phyloP scores from a whole-genome alignment of 257 asterid species.

The Plectranthus barbatus region DNA sequence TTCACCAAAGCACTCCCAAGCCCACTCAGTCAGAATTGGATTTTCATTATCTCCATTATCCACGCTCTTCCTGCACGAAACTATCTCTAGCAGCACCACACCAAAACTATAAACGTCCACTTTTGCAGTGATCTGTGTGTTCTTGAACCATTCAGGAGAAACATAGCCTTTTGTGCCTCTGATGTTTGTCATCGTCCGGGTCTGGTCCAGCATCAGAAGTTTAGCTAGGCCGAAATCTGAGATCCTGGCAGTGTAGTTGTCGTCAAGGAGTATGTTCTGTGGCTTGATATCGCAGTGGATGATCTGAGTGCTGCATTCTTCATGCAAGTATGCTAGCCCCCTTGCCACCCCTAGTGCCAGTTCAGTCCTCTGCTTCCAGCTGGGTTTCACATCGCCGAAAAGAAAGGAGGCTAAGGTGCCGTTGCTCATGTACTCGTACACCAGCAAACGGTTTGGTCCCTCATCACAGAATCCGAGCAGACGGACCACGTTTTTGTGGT shows the following conservation, averaged over 20 bases:
- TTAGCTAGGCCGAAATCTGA: conserved; percentile 60
- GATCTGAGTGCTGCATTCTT: conserved; percentile 43
- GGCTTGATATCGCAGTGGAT: conserved; percentile 60
- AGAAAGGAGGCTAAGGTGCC: conserved; percentile 38
- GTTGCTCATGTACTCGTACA: conserved; percentile 37
- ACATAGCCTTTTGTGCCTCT: conserved; percentile 60
- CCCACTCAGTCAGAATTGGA: conserved; percentile 36
- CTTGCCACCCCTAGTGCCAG: conserved; percentile 41
- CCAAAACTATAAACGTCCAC: conserved; percentile 63
- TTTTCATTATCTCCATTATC: conserved; percentile 15
- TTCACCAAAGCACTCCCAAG: conserved; percentile 35
- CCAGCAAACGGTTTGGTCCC: conserved; percentile 35
- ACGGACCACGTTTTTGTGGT: conserved; percentile 55
- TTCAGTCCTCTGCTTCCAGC: conserved; percentile 42
- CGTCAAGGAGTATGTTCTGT: conserved; percentile 49
- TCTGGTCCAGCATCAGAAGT: conserved; percentile 35
- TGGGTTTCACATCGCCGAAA: conserved; percentile 26
- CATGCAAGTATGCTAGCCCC: conserved; percentile 43
- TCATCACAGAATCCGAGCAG: conserved; percentile 48
- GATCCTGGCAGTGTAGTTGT: conserved; percentile 28
- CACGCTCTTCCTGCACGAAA: conserved; percentile 25
- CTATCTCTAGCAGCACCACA: conserved; percentile 40
- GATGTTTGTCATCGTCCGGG: conserved; percentile 24
- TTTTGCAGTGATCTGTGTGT: conserved; percentile 26
- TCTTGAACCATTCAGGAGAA: conserved; percentile 59